These are phyloP conservation scores for Drechslerella dactyloides DNA, from an alignment of 2,329 filamentous ascomycete species.

Conservation along the genomic window DNA sequence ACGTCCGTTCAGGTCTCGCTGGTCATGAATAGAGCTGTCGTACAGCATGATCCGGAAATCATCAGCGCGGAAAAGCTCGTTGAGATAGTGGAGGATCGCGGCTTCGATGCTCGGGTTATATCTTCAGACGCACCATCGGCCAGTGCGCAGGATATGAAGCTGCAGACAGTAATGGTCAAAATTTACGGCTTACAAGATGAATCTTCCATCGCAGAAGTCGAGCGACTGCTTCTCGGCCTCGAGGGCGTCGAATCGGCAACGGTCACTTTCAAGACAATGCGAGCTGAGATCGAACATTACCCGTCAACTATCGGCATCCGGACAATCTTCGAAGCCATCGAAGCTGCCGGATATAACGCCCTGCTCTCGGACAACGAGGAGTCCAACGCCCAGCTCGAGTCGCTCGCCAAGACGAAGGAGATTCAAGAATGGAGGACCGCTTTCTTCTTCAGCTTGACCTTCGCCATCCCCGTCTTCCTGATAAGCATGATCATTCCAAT, in stretches of 20 bases:
- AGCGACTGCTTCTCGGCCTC: constrained; percentile 69
- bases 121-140: constrained; percentile 70
- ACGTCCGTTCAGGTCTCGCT: constrained; percentile 93
- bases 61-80: constrained; percentile 76
- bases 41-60: constrained; percentile 77
- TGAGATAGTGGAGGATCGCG: constrained; percentile 84
- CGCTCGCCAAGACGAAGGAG: constrained; percentile 92
- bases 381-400: constrained; percentile 95
- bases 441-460: constrained; percentile 76
- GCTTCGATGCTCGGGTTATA: constrained; percentile 84
- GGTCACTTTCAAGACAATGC: constrained; percentile 74
- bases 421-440: constrained; percentile 90
- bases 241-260: constrained; percentile 76
- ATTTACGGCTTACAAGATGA: constrained; percentile 76
- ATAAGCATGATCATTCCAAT: constrained; percentile 95
- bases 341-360: constrained; percentile 84
- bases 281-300: constrained; percentile 75
- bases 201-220: constrained; percentile 74
- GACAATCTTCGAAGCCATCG: constrained; percentile 79
- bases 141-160: constrained; percentile 51
- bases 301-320: constrained; percentile 77
- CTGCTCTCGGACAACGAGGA: constrained; percentile 89
- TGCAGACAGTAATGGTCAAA: constrained; percentile 75
- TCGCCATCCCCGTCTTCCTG: constrained; percentile 87
- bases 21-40: constrained; percentile 86